Percentiles rank a stretch among this genome's conserved stretches.
phyloP scores from a whole-genome alignment of 1,284 basidiomycete species.

The Cryptococcus sp. region DNA sequence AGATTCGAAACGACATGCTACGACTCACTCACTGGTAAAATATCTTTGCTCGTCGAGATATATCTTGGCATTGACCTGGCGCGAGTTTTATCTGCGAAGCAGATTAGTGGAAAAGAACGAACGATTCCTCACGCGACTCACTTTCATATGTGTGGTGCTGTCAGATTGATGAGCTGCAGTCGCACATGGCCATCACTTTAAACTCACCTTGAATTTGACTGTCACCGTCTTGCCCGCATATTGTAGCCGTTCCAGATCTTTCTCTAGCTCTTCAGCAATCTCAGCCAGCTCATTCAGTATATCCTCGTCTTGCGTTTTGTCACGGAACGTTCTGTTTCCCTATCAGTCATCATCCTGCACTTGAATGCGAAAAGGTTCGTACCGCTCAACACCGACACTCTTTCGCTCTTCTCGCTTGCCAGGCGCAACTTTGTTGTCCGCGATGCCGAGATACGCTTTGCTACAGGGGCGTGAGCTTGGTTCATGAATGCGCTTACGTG shows the following conservation, averaged over 20 bases:
- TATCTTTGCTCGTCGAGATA: conserved; percentile 73
- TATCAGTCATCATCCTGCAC: conserved; percentile 4
- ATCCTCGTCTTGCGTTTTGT: conserved; percentile 64
- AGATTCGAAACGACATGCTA: conserved; percentile 29
- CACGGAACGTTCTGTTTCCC: conserved; percentile 68
- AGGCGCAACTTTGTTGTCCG: conserved; percentile 75
- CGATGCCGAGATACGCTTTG: conserved; percentile 76
- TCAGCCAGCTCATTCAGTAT: conserved; percentile 75
- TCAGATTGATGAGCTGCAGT: conserved; percentile 10
- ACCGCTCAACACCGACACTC: conserved; percentile 87
- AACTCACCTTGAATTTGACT: conserved; percentile 51
- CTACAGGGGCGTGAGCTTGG: conserved; percentile 10
- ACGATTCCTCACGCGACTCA: conserved; percentile 14
- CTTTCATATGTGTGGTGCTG: conserved; percentile 51
- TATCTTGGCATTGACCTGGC: conserved; percentile 74
- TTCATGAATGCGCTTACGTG: no score
- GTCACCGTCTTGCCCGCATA: conserved; percentile 54
- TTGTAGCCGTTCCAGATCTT: conserved; percentile 64
- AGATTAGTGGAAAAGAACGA: conserved; percentile 2
- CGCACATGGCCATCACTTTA: conserved; percentile 11
- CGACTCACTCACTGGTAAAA: conserved; percentile 63
- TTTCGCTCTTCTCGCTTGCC: conserved; percentile 75
- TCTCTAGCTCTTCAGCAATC: conserved; percentile 74
- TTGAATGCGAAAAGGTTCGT: conserved; percentile 12
- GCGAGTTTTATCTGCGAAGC: conserved; percentile 68